A percentile compares a stretch with the other conserved stretches of the same genome.
Evolutionary conservation across 306 rosid species (phyloP).

Genomic region (Purshia tridentata): DNA sequence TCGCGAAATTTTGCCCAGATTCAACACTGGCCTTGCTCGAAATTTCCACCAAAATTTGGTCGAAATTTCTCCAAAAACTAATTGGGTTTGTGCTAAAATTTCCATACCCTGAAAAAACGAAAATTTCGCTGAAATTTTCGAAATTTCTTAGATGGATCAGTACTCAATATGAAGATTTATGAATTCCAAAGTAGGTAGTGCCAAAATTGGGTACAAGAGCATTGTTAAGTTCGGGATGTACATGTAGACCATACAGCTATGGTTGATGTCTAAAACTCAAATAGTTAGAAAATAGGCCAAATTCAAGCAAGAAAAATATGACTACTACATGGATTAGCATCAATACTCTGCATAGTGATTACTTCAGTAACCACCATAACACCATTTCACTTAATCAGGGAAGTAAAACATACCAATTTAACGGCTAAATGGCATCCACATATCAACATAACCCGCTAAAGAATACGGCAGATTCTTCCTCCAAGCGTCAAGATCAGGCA

Average conservation of each 20-base stretch:
- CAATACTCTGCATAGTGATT: background rate
- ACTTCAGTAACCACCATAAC: background rate
- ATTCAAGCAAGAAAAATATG: background rate
- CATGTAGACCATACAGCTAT: background rate
- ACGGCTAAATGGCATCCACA: constrained; percentile 43
- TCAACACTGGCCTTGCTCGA: too few species aligned
- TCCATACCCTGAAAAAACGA: too few species aligned
- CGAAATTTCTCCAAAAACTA: too few species aligned
- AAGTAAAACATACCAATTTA: constrained; percentile 19
- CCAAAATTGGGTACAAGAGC: background rate
- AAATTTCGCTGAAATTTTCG: too few species aligned
- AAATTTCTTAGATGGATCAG: background rate
- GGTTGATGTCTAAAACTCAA: background rate
- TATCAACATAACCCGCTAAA: constrained; percentile 43
- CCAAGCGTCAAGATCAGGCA: constrained; percentile 55
- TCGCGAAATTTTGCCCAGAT: too few species aligned
- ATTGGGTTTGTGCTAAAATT: too few species aligned
- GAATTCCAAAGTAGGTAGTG: background rate
- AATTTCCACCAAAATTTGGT: too few species aligned
- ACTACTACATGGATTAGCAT: background rate
- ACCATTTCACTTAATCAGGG: background rate
- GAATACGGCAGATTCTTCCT: constrained; percentile 49
- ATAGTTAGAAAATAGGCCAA: background rate
- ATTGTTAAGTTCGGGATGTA: background rate
- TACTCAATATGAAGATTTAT: too few species aligned